Percentiles rank a stretch among this genome's conserved stretches.
Evolutionary conservation across 2,329 filamentous ascomycete genomes (phyloP).

Genomic region (Aspergillus fijiensis): DNA sequence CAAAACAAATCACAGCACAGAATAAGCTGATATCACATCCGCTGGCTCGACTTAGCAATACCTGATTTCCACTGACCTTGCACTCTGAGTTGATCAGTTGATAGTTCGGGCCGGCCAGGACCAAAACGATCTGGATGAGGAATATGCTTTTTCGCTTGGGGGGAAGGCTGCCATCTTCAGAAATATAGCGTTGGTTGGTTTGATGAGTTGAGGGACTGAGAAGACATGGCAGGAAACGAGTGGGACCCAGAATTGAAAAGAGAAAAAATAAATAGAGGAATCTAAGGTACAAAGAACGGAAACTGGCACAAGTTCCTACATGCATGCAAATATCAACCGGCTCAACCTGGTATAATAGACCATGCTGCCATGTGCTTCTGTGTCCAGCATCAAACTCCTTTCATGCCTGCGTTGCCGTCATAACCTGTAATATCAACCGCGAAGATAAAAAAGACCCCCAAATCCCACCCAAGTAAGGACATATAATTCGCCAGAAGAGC

Average conservation of each 20-base stretch:
- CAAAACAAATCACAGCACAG: no score
- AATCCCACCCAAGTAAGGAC: conserved; percentile 10
- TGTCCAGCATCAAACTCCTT: conserved; percentile 23
- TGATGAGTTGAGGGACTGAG: neutral
- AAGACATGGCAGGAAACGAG: neutral
- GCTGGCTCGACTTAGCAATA: no score
- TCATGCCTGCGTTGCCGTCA: conserved; percentile 20
- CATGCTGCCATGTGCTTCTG: conserved; percentile 22
- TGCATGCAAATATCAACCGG: conserved; percentile 17
- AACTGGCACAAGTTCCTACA: conserved; percentile 15
- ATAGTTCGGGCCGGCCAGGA: no score
- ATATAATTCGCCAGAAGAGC: neutral
- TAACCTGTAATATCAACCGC: conserved; percentile 17
- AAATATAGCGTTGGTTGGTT: neutral
- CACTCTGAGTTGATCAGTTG: no score
- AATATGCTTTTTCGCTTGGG: neutral
- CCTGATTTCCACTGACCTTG: no score
- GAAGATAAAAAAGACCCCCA: neutral
- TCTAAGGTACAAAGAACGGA: conserved; percentile 19
- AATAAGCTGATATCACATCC: no score
- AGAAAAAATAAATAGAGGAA: conserved; percentile 9
- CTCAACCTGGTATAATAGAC: conserved; percentile 14
- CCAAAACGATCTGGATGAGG: no score
- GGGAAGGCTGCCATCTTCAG: neutral
- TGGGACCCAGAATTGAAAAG: neutral